phyloP scores from a whole-genome alignment of 2,329 filamentous ascomycete species.

The Trichoderma sp. region DNA sequence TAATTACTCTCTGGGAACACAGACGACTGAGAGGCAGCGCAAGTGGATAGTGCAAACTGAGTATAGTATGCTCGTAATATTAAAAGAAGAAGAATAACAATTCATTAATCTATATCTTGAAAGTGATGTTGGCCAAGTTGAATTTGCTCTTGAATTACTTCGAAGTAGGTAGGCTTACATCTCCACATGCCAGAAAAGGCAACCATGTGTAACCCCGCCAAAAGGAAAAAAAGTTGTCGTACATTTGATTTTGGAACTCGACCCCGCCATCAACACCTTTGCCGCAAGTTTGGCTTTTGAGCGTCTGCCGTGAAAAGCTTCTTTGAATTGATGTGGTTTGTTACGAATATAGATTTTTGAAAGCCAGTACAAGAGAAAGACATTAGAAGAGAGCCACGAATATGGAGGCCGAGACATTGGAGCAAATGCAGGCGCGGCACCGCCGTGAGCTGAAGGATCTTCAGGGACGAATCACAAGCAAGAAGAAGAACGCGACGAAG shows the following conservation, averaged over 20 bases:
- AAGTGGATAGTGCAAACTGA: constrained; percentile 6
- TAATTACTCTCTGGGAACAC: constrained; percentile 6
- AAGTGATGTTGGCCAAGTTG: background rate
- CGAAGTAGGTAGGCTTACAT: background rate
- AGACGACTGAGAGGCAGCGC: background rate
- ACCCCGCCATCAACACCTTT: constrained; percentile 13
- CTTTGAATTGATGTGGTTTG: background rate
- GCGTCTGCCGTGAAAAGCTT: background rate
- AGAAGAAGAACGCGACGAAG: constrained; percentile 96
- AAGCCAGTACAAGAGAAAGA: background rate
- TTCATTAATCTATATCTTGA: background rate
- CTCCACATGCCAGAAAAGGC: background rate
- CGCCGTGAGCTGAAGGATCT: constrained; percentile 87
- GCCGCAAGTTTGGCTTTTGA: background rate
- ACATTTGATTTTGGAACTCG: background rate
- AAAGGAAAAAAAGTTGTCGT: background rate
- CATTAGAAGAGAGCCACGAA: background rate
- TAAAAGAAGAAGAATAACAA: background rate
- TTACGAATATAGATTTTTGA: background rate
- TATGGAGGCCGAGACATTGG: constrained; percentile 59
- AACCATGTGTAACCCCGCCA: background rate
- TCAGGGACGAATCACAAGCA: constrained; percentile 81
- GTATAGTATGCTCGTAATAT: constrained; percentile 5
- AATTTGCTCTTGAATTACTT: background rate
- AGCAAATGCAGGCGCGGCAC: constrained; percentile 77